Base-by-base conservation (phyloP, 2,329 filamentous ascomycete species). In the Sporothrix brunneoviolacea region DNA sequence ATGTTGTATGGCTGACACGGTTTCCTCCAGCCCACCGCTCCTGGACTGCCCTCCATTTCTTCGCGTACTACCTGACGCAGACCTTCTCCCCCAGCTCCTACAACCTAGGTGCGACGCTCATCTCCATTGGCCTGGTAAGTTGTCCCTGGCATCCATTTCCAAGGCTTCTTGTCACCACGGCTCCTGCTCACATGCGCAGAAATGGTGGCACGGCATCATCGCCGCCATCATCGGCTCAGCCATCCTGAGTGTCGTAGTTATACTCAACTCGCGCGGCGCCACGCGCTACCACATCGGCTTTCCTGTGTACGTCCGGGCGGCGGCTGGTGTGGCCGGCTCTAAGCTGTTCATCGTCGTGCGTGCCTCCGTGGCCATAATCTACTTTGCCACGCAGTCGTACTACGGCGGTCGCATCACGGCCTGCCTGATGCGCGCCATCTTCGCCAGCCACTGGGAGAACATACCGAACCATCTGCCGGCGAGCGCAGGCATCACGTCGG, bases 401-500 rank as follows among this genome's bases (percentile, higher is more conserved):
- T 64, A 66, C 47, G 65, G 62, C 13, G 61, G 63, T 6, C 62
- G 66, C 32, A 53, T 70, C 47, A 59, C 56, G 0, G 54, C 57
- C 19, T 64, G 69, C 50, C 53, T 41, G 59, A 57, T 61, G 55
- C 35, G 59, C 50, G 15, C 53, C 54, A 55, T 68, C 24, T 68
- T 64, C 33, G 64, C 62, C 10, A 58, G 63, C 13, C 66, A 57
- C 2, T 71, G 59, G 48, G 62, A 61, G 6, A 62, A 68, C 49
- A 67, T 68, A 24, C 65, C 65, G 2, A 71, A 72, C 51, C 62
- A 60, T 37, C 63, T 69, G 19, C 66, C 66, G 1, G 59, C 53
- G 4, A 65, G 61, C 13, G 59, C 65, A 9, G 66, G 66, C 8
- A 68, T 68, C 47, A 68, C 65, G 7, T 65, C 62, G 18, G 54